Evolutionary conservation across 345 rosid genomes (phyloP).

Genomic region (Aethionema arabicum): DNA sequence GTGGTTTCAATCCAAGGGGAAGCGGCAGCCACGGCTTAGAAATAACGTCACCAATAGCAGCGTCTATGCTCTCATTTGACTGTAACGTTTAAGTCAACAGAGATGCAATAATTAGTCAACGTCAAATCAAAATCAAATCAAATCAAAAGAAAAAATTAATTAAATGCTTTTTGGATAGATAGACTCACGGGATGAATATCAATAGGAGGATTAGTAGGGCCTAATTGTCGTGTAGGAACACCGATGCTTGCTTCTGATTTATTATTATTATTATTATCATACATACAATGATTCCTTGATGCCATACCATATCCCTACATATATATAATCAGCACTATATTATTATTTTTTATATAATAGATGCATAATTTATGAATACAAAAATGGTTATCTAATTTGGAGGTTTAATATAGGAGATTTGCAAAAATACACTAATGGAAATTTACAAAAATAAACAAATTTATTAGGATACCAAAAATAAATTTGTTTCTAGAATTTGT

Average conservation of each 20-base stretch:
- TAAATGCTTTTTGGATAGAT: constrained; percentile 2
- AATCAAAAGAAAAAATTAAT: neutral
- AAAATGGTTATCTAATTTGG: no score
- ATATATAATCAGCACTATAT: neutral
- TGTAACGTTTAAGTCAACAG: constrained; percentile 29
- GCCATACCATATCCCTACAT: constrained; percentile 36
- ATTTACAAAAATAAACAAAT: no score
- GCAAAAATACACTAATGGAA: no score
- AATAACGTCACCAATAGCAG: constrained; percentile 70
- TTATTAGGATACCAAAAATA: no score
- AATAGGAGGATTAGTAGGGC: constrained; percentile 49
- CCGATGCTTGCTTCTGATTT: constrained; percentile 40
- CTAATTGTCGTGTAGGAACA: constrained; percentile 39
- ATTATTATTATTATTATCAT: constrained; percentile 18
- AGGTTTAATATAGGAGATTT: no score
- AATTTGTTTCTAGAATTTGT: no score
- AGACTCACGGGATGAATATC: constrained; percentile 70
- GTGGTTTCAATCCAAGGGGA: constrained; percentile 78
- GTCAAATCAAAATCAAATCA: neutral
- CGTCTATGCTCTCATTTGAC: constrained; percentile 75
- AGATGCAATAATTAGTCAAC: neutral
- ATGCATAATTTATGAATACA: neutral
- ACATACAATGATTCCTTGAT: constrained; percentile 27
- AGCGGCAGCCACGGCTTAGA: constrained; percentile 82
- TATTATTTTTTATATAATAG: neutral